Base-by-base conservation (phyloP, 768 basidiomycete genomes). In the Mycena amicta region DNA sequence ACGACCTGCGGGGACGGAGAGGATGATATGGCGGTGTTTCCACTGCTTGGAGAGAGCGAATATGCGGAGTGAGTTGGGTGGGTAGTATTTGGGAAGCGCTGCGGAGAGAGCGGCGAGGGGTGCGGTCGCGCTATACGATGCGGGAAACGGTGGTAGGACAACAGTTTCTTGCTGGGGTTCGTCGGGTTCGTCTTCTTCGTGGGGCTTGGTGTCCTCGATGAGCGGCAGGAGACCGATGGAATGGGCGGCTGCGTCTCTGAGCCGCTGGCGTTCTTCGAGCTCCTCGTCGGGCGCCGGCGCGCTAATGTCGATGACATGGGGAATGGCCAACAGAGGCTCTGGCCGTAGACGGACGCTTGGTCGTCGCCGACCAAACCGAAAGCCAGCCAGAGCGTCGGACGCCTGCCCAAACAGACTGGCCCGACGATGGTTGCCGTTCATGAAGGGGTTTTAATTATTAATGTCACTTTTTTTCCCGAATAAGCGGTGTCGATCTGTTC, bases 161-260 rank as follows among this genome's bases (percentile, higher is more conserved):
- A 68, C 67, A n/a, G 80, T 77, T 49, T 60, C 53, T 59, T 63
- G 40, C 53, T 63, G 65, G 26, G 61, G 66, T 39, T 55, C 63
- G 12, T 68, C 68, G 33, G 65, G 69, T 6, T 68, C 70, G 1
- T 75, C 74, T 5, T 75, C 77, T 27, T 78, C 75, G 41, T 76
- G 75, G 46, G 77, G 78, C 27, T 72, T 25, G 80, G 77, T n/a
- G 80, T 66, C 43, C 33, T 52, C 55, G 0, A 84, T 75, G 30
- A 79, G 80, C 11, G 83, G 81, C 55, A 77, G 81, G 29, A 92
- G 75, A 5, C 91, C 91, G 47, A 93, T 85, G 13, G 87, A 83
- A 66, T 90, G 86, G 0, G 90, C 91, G 18, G 91, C 91, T 37
- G 82, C 85, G 54, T 88, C 87, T 29, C 89, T 77, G 29, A 93